Evolutionary conservation across 2,329 filamentous ascomycete species (phyloP).

Genomic region (Coleophoma crateriformis): DNA sequence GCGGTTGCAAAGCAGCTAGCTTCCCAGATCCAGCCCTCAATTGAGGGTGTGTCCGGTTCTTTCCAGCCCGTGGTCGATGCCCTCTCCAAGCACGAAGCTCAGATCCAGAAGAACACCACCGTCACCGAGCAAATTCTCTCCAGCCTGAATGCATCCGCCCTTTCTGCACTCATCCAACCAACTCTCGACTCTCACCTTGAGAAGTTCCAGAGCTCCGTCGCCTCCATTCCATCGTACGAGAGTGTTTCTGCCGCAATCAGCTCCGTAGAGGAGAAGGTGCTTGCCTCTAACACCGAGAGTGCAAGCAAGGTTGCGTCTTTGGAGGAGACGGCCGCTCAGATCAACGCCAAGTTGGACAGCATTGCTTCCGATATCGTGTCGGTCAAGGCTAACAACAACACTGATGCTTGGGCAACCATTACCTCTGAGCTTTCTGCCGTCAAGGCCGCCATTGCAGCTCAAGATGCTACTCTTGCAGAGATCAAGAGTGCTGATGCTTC

Average conservation of each 20-base stretch:
- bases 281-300: constrained; percentile 15
- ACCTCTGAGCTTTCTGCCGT: constrained; percentile 12
- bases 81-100: constrained; percentile 2
- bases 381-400: constrained; percentile 14
- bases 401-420: constrained; percentile 9
- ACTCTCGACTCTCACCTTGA: constrained; percentile 11
- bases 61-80: constrained; percentile 1
- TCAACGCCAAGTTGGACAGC: constrained; percentile 20
- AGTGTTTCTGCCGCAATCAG: constrained; percentile 8
- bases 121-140: constrained; percentile 1
- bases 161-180: constrained; percentile 11
- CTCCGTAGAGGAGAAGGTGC: constrained; percentile 17
- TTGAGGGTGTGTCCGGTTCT: neutral
- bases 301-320: constrained; percentile 19
- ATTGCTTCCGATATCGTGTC: constrained; percentile 16
- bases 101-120: constrained; percentile 3
- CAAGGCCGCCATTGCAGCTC: constrained; percentile 16
- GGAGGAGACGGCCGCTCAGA: constrained; percentile 18
- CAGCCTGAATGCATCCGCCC: neutral
- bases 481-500: constrained; percentile 20
- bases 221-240: neutral
- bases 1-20: constrained; percentile 22
- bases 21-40: constrained; percentile 19
- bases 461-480: constrained; percentile 15
- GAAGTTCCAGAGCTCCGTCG: neutral